A percentile compares a stretch with the other conserved stretches of the same genome.
Conservation (phyloP, 2,329 filamentous ascomycete genomes). For the Claviceps purpurea region DNA sequence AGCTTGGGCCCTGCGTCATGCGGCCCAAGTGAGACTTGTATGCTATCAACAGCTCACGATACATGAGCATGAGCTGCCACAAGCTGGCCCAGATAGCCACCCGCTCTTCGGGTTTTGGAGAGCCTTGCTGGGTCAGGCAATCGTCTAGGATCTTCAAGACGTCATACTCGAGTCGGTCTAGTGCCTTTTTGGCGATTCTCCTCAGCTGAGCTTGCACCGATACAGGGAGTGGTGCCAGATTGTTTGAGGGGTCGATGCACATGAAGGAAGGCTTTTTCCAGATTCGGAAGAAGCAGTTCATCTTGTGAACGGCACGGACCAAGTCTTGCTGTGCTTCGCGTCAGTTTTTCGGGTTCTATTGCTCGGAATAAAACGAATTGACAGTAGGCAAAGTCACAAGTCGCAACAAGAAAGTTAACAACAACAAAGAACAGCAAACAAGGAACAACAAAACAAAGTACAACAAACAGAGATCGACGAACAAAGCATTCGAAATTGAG, state of each 20-base stretch:
- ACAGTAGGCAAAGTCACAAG: background rate
- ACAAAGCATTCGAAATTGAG: too few relatives aligned
- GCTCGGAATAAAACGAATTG: background rate
- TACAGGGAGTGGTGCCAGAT: conserved; percentile 22
- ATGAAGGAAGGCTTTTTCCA: conserved; percentile 31
- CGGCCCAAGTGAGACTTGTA: conserved; percentile 17
- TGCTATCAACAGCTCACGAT: conserved; percentile 26
- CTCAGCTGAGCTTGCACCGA: conserved; percentile 28
- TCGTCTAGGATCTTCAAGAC: conserved; percentile 27
- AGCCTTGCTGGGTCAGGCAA: conserved; percentile 23
- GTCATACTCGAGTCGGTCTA: conserved; percentile 24
- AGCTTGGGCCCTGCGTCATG: conserved; percentile 11
- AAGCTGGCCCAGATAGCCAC: conserved; percentile 34
- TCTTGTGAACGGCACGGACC: conserved; percentile 28
- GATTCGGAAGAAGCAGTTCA: conserved; percentile 37
- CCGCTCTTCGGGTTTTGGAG: conserved; percentile 25
- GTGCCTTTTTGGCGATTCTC: conserved; percentile 23
- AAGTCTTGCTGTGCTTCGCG: conserved; percentile 24
- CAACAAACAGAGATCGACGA: background rate
- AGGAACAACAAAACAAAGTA: background rate
- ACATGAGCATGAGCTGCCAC: conserved; percentile 37
- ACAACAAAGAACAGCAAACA: background rate
- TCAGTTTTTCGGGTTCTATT: conserved; percentile 7
- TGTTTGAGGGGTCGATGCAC: conserved; percentile 25
- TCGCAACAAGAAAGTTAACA: too few relatives aligned